Conservation (phyloP, 108 stramenopile species). For the Schizochytrium sp. region DNA sequence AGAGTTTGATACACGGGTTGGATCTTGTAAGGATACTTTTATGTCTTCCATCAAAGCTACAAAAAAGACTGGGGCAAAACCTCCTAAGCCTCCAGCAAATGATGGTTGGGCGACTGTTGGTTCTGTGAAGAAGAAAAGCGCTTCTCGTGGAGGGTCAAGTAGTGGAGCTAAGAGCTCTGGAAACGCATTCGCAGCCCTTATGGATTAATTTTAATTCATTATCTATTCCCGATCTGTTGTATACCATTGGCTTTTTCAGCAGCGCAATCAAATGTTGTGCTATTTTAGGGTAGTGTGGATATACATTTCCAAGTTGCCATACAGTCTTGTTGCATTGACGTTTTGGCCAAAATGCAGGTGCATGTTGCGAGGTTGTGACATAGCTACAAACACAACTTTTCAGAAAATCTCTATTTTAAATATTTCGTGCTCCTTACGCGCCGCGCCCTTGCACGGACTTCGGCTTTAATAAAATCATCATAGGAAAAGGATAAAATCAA, state of each 20-base stretch:
- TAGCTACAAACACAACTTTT: too few species aligned
- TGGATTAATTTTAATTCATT: not conserved
- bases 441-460: too few species aligned
- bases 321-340: too few species aligned
- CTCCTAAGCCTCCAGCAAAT: not conserved
- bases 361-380: too few species aligned
- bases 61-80: constrained; percentile 1
- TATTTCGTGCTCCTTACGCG: too few species aligned
- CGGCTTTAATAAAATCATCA: too few species aligned
- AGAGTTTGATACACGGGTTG: constrained; percentile 34
- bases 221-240: not conserved
- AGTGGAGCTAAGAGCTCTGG: not conserved
- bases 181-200: not conserved
- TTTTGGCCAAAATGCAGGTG: too few species aligned
- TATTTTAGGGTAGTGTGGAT: too few species aligned
- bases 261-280: too few species aligned
- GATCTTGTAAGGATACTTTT: not conserved
- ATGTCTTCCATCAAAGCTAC: not conserved
- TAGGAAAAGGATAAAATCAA: too few species aligned
- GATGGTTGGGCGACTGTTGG: constrained; percentile 51
- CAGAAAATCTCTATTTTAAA: too few species aligned
- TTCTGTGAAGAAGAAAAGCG: not conserved
- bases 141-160: not conserved
- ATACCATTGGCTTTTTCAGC: not conserved
- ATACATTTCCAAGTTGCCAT: too few species aligned